Percentiles rank a stretch among this genome's conserved stretches.
phyloP scores from a whole-genome alignment of 371 early-diverging fungal species.

The Circinella minor region DNA sequence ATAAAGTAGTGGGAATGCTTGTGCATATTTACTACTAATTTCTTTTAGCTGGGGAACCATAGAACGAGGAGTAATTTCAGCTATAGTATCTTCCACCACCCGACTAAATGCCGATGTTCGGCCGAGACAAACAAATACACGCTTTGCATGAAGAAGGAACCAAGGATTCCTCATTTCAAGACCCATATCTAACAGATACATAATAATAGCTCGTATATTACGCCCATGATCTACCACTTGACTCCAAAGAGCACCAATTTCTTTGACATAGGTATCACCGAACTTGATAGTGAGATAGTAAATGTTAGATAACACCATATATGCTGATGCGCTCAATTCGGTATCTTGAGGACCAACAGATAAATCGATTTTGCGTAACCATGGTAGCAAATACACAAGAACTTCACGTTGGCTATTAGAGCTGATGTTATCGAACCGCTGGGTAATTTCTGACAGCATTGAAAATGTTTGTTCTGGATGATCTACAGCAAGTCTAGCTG shows the following conservation, averaged over 20 bases:
- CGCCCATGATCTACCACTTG: conserved; percentile 73
- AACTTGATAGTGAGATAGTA: conserved; percentile 85
- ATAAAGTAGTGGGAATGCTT: conserved; percentile 52
- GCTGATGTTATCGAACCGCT: conserved; percentile 74
- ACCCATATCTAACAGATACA: conserved; percentile 76
- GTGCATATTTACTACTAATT: conserved; percentile 44
- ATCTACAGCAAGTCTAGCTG: conserved; percentile 71
- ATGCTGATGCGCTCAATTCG: conserved; percentile 60
- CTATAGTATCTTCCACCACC: conserved; percentile 69
- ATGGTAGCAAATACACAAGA: conserved; percentile 79
- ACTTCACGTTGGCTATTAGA: conserved; percentile 70
- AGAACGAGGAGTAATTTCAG: conserved; percentile 76
- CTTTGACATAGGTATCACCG: conserved; percentile 78
- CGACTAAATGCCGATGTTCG: conserved; percentile 65
- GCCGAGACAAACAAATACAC: conserved; percentile 80
- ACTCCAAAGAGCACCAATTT: conserved; percentile 84
- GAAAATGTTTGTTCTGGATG: conserved; percentile 72
- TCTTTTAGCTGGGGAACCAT: conserved; percentile 73
- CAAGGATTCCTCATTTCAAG: conserved; percentile 79
- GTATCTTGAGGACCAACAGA: conserved; percentile 52
- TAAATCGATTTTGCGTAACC: conserved; percentile 84
- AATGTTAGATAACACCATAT: conserved; percentile 80
- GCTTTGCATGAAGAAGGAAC: conserved; percentile 80
- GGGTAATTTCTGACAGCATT: conserved; percentile 80
- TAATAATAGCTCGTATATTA: conserved; percentile 73